Conservation (phyloP, 257 asterid genomes). For the Petunia axillaris region DNA sequence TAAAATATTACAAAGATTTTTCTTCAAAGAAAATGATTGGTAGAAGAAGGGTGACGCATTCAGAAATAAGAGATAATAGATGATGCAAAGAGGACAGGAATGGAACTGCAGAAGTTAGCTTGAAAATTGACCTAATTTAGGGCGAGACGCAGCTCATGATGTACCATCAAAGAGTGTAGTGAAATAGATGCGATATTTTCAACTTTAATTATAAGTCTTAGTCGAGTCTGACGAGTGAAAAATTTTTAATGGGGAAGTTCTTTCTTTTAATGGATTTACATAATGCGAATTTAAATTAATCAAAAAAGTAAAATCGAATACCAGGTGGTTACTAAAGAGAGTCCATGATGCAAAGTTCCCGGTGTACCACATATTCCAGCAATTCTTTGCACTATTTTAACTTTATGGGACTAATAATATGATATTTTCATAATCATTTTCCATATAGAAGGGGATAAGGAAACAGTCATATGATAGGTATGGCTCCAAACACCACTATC, state of each 20-base stretch:
- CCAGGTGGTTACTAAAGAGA: background rate
- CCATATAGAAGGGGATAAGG: background rate
- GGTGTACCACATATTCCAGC: slow-evolving; percentile 33
- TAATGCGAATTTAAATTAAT: too few relatives aligned
- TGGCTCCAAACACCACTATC: background rate
- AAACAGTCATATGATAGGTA: background rate
- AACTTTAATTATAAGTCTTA: too few relatives aligned
- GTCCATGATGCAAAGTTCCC: slow-evolving; percentile 17
- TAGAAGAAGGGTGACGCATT: background rate
- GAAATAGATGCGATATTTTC: too few relatives aligned
- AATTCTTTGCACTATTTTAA: slow-evolving; percentile 20
- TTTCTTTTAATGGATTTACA: too few relatives aligned
- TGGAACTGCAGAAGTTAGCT: slow-evolving; percentile 8
- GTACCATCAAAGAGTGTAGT: too few relatives aligned
- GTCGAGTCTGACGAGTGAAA: too few relatives aligned
- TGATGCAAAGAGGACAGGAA: slow-evolving; percentile 24
- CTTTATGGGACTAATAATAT: slow-evolving; percentile 23
- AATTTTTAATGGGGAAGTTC: too few relatives aligned
- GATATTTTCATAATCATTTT: slow-evolving; percentile 18
- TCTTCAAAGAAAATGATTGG: background rate
- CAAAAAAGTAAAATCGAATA: too few relatives aligned
- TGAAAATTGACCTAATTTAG: slow-evolving; percentile 23
- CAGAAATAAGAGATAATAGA: background rate
- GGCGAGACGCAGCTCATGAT: background rate
- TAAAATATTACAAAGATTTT: too few relatives aligned